Evolutionary conservation across 148 eudicot genomes (phyloP), one percentile per base, ranked within the genome.

Genomic region (Dianthus caryophyllus): DNA sequence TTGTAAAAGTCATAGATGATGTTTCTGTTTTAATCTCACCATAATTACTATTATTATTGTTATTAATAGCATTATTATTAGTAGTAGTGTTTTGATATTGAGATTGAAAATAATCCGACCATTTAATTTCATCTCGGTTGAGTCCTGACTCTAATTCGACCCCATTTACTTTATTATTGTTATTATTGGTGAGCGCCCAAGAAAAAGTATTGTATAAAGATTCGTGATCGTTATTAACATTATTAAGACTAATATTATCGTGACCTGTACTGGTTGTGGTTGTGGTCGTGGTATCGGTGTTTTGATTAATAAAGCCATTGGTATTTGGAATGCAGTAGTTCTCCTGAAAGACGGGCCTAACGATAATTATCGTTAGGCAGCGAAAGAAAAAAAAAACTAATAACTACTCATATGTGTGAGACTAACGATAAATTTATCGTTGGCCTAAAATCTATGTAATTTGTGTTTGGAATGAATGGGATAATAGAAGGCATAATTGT

Each of bases 21-120:
- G 77, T 46, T 71, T 83, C 91, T 2, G 80, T 74, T 69, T 85
- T 85, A 24, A 75, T 75, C 68, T 79, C 90, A 44, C 75, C 80
- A 39, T 68, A 68, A 56, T 49, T 71, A 75, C 56, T 48, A 48
- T 0, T n/a, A 48, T n/a, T 48, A 9, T 48, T 21, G 22, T 2
- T 53, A 53, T n/a, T n/a, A n/a, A n/a, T n/a, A n/a, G n/a, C n/a
- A n/a, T n/a, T n/a, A n/a, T n/a, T n/a, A n/a, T n/a, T n/a, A n/a
- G n/a, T n/a, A n/a, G n/a, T n/a, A n/a, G 11, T 51, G 18, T 51
- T 73, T 65, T 54, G 56, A 69, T 73, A 75, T 10, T 89, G 85
- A 44, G 87, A 57, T 9, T 85, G 94, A 2, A 85, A 66, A 71
- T 81, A 88, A 27, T 88, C 96, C 9, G 80, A 74, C 89, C 94